phyloP scores from a whole-genome alignment of 2,329 filamentous ascomycete genomes.

The Aspergillus cejpii region DNA sequence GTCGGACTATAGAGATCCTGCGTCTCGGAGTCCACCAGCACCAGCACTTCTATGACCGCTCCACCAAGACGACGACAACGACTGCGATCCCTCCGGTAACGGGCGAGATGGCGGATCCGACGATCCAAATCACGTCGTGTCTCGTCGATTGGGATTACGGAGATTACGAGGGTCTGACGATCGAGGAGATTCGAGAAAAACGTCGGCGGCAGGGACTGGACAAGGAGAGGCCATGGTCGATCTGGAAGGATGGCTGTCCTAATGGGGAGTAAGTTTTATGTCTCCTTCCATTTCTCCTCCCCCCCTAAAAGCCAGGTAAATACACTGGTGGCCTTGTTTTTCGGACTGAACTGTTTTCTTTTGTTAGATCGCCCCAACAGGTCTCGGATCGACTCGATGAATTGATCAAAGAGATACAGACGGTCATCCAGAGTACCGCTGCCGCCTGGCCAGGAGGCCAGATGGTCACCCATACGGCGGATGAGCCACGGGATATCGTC shows the following conservation, averaged over 20 bases:
- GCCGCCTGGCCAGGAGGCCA: conserved; percentile 8
- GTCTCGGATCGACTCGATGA: conserved; percentile 8
- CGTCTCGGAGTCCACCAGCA: conserved; percentile 31
- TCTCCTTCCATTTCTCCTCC: too few species aligned
- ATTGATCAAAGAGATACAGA: conserved; percentile 8
- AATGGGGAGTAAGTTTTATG: conserved; percentile 47
- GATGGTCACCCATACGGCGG: background rate
- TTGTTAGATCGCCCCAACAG: conserved; percentile 7
- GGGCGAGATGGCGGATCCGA: conserved; percentile 19
- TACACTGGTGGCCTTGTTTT: too few species aligned
- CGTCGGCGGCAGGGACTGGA: conserved; percentile 47
- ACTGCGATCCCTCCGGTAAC: background rate
- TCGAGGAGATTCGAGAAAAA: conserved; percentile 45
- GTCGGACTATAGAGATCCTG: conserved; percentile 46
- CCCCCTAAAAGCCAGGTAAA: too few species aligned
- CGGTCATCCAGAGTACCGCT: conserved; percentile 3
- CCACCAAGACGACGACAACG: background rate
- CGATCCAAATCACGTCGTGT: conserved; percentile 39
- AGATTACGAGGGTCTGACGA: conserved; percentile 54
- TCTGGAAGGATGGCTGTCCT: conserved; percentile 55
- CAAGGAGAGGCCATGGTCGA: conserved; percentile 47
- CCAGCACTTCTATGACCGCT: background rate
- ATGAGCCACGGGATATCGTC: conserved; percentile 11
- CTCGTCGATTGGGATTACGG: conserved; percentile 60
- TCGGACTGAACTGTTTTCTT: background rate